Base-by-base conservation (phyloP, 352 stramenopile species). In the Pythium volutum region DNA sequence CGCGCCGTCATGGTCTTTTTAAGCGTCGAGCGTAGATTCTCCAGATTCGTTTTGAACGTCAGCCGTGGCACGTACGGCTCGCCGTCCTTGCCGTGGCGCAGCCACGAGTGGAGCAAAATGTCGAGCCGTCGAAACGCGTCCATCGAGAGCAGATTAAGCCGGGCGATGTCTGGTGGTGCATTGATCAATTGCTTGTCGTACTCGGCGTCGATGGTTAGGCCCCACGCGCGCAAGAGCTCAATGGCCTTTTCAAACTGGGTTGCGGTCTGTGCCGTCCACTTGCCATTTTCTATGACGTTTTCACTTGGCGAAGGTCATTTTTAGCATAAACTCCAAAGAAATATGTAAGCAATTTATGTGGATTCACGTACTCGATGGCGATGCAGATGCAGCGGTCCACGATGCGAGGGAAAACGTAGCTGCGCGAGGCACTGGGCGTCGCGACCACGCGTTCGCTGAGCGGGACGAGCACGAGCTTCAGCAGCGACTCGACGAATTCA, bases 381-480 rank as follows among this genome's bases (percentile, higher is more conserved):
- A 83, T 73, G 29, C 49, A 70, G 50, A 87, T 82, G 52, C 79
- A 85, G 46, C 76, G 72, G 45, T 89, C 79, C 27, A 87, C 38
- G 9, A 89, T n/a, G 26, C 61, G 58, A 14, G 79, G 79, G 22
- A 82, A 70, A 33, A 89, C 59, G 34, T 87, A 79, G 31, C 57
- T 51, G 11, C 70, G 66, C 6, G 77, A 81, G 18, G 50, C 27
- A 5, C 77, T 84, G n/a, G 76, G 76, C 12, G 71, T 50, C 26
- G 55, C 61, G 29, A 83, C n/a, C 27, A 78, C 68, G 20, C 74
- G 73, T 26, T 77, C 64, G 26, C 67, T 72, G 18, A 89, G 63
- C 9, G 79, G 79, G 14, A 76, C 66, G 0, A 89, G 66, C 18
- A 87, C 39, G 25, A 83, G 74, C 12, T 76, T 67, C 20, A 88